Evolutionary conservation across 495 filamentous ascomycete species (phyloP).

Genomic region (Hamigera avellanea): DNA sequence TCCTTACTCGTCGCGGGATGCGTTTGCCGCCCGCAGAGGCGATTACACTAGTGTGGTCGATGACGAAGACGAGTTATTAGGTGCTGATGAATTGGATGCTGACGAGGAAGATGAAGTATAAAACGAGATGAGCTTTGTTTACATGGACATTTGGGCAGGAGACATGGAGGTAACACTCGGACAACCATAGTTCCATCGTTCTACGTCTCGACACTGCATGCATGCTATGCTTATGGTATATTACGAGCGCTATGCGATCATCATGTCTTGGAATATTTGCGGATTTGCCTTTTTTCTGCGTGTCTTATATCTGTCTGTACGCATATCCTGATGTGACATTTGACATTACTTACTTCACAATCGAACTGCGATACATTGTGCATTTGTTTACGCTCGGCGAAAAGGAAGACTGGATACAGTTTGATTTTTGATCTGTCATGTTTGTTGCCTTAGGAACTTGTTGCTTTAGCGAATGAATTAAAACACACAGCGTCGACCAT

Average conservation of each 20-base stretch:
- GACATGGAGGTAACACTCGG: too few relatives aligned
- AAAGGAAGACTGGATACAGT: too few relatives aligned
- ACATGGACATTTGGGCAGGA: too few relatives aligned
- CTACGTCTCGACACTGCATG: too few relatives aligned
- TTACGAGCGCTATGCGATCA: conserved; percentile 10
- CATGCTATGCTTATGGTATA: conserved; percentile 15
- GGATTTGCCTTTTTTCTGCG: background rate
- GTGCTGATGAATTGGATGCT: conserved; percentile 72
- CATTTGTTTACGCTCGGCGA: too few relatives aligned
- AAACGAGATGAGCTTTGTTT: conserved; percentile 2
- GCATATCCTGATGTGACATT: background rate
- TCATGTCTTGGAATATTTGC: conserved; percentile 2
- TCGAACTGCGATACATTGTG: too few relatives aligned
- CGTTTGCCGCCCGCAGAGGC: conserved; percentile 70
- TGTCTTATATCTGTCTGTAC: background rate
- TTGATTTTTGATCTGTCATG: too few relatives aligned
- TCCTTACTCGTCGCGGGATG: conserved; percentile 71
- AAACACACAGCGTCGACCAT: too few relatives aligned
- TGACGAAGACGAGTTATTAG: conserved; percentile 87
- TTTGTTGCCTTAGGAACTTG: too few relatives aligned
- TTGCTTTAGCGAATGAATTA: too few relatives aligned
- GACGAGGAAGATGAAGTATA: conserved; percentile 86
- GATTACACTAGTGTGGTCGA: conserved; percentile 82
- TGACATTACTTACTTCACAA: too few relatives aligned
- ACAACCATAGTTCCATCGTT: too few relatives aligned